phyloP scores from a whole-genome alignment of 2,329 filamentous ascomycete genomes.

The Coniochaeta sp. region DNA sequence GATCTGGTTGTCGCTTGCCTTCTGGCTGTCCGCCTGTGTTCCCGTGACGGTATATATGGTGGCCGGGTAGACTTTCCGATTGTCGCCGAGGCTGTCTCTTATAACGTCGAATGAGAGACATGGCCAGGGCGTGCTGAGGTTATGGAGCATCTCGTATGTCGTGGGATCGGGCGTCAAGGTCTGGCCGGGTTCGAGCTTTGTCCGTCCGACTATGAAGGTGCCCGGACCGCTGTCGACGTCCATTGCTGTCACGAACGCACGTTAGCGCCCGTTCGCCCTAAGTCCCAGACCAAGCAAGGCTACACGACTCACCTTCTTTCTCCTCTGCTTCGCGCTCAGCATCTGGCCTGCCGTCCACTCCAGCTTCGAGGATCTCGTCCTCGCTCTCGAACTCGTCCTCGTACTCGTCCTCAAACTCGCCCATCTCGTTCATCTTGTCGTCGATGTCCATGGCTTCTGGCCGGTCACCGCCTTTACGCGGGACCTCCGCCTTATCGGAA shows the following conservation, averaged over 20 bases:
- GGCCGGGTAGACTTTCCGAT: slow-evolving; percentile 86
- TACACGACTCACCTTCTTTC: slow-evolving; percentile 51
- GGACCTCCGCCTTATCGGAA: slow-evolving; percentile 33
- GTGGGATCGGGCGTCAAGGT: slow-evolving; percentile 83
- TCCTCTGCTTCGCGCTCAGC: slow-evolving; percentile 89
- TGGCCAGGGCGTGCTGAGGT: slow-evolving; percentile 88
- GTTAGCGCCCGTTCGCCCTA: neutral
- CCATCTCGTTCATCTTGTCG: slow-evolving; percentile 49
- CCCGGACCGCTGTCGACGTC: slow-evolving; percentile 71
- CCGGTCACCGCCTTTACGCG: slow-evolving; percentile 54
- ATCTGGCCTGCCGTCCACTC: slow-evolving; percentile 87
- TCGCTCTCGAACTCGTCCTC: slow-evolving; percentile 83
- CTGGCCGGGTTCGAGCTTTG: slow-evolving; percentile 85
- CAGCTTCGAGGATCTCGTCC: slow-evolving; percentile 90
- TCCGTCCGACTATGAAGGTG: slow-evolving; percentile 92
- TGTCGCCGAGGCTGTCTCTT: slow-evolving; percentile 76
- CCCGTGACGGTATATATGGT: slow-evolving; percentile 93
- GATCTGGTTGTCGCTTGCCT: slow-evolving; percentile 81
- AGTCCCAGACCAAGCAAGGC: neutral
- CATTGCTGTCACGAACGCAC: slow-evolving; percentile 60
- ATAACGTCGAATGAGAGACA: slow-evolving; percentile 95
- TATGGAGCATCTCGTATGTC: slow-evolving; percentile 98
- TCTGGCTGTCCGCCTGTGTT: slow-evolving; percentile 75
- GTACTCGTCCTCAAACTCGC: slow-evolving; percentile 93
- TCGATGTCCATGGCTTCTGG: slow-evolving; percentile 63